Base-by-base conservation (phyloP, 2,329 filamentous ascomycete genomes). In the Didymella lethalis region DNA sequence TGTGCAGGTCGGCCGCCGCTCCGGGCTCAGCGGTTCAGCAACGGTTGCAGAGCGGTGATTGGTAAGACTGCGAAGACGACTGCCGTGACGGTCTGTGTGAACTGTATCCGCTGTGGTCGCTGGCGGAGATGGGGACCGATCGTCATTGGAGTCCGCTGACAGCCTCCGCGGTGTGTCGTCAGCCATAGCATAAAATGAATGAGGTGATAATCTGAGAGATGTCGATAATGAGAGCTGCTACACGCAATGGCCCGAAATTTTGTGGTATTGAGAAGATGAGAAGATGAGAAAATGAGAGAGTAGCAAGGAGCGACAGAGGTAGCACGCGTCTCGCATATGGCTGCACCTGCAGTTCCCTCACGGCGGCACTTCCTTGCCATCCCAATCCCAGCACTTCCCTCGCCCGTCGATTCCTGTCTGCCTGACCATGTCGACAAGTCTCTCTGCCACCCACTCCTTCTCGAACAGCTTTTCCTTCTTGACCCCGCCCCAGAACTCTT, bases 401-500 rank as follows among this genome's bases (percentile, higher is more conserved):
- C 76, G 61, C 32, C 75, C 74, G 16, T 74, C 69, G 36, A 72
- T 80, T 0, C 91, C 91, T 53, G 92, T 86, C 58, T 89, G 85
- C 34, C 84, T 83, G 52, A 94, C 78, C 7, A 93, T 86, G 32
- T 83, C 79, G 26, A 88, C 74, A 77, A 95, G 77, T 73, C 82
- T 84, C 78, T 86, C 85, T 0, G 86, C 90, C 20, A 89, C 87
- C 69, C 84, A 88, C 61, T 88, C 87, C 0, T 86, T 82, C 59
- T 82, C 85, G 65, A 94, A 88, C 65, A 95, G 77, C 75, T 88
- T 87, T 65, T 84, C 81, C 45, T 81, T 77, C 68, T 81, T 81
- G 41, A 90, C 87, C 40, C 82, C 85, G 0, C 71, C 80, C 91
- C 90, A 94, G 71, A 91, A 95, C 43, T 87, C 87, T 68, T 81